phyloP scores from a whole-genome alignment of 495 filamentous ascomycete species.

The Aspergillus homomorphus region DNA sequence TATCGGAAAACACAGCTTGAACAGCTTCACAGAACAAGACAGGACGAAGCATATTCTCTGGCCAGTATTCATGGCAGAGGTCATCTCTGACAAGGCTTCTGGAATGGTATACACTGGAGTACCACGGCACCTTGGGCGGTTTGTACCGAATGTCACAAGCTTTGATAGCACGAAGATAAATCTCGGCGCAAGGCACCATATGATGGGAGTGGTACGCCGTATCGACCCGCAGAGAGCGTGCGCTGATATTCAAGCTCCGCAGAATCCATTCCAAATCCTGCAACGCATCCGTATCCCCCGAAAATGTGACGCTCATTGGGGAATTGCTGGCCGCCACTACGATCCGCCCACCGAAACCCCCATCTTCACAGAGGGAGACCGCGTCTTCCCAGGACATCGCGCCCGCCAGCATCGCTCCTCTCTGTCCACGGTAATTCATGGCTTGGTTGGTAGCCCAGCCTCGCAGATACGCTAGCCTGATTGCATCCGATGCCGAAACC shows the following conservation, averaged over 20 bases:
- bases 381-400: slow-evolving; percentile 46
- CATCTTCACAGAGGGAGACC: slow-evolving; percentile 36
- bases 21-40: slow-evolving; percentile 38
- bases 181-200: slow-evolving; percentile 44
- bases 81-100: not conserved
- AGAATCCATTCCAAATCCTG: slow-evolving; percentile 36
- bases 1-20: slow-evolving; percentile 24
- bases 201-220: slow-evolving; percentile 59
- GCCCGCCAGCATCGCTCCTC: slow-evolving; percentile 54
- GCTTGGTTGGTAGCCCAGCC: slow-evolving; percentile 29
- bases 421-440: slow-evolving; percentile 8
- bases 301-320: slow-evolving; percentile 34
- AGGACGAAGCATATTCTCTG: slow-evolving; percentile 13
- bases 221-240: slow-evolving; percentile 37
- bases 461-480: slow-evolving; percentile 51
- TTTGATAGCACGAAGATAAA: slow-evolving; percentile 37
- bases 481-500: slow-evolving; percentile 37
- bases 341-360: slow-evolving; percentile 27
- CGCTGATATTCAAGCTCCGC: slow-evolving; percentile 42
- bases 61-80: slow-evolving; percentile 4
- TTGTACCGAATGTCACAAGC: slow-evolving; percentile 9
- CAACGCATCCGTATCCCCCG: slow-evolving; percentile 46
- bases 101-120: slow-evolving; percentile 29
- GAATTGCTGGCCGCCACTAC: slow-evolving; percentile 37
- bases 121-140: slow-evolving; percentile 13